A percentile compares a stretch with the other conserved stretches of the same genome.
phyloP scores from a whole-genome alignment of 2,329 filamentous ascomycete species.

The Phialophora expanda region DNA sequence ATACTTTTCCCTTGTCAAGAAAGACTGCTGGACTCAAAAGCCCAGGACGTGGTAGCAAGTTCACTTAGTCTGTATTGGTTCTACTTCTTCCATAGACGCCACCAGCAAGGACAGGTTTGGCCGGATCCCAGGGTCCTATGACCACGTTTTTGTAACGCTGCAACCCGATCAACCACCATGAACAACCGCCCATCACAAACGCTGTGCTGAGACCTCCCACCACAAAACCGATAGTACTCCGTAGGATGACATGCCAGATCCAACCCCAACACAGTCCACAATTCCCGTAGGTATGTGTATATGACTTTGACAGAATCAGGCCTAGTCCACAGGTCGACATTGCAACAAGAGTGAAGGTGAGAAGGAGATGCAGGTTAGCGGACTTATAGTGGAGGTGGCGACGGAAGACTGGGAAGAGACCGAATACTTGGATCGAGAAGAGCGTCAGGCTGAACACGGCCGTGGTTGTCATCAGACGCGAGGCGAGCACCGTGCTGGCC shows the following conservation, averaged over 20 bases:
- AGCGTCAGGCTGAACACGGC: slow-evolving; percentile 94
- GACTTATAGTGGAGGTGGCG: slow-evolving; percentile 81
- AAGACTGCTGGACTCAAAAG: not conserved
- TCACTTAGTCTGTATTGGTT: slow-evolving; percentile 31
- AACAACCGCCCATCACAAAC: slow-evolving; percentile 87
- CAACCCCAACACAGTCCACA: slow-evolving; percentile 52
- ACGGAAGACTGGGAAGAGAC: slow-evolving; percentile 96
- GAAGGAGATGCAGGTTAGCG: slow-evolving; percentile 76
- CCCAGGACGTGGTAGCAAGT: not conserved
- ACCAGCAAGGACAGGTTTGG: slow-evolving; percentile 65
- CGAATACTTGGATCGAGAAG: slow-evolving; percentile 97
- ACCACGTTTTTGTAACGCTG: slow-evolving; percentile 99
- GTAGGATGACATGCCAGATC: slow-evolving; percentile 58
- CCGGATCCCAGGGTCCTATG: slow-evolving; percentile 95
- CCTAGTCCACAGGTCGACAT: slow-evolving; percentile 80
- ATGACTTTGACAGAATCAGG: slow-evolving; percentile 60
- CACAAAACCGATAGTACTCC: slow-evolving; percentile 72
- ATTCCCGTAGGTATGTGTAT: slow-evolving; percentile 40
- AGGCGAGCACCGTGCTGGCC: slow-evolving; percentile 92
- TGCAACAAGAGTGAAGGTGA: slow-evolving; percentile 77
- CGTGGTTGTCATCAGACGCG: slow-evolving; percentile 83
- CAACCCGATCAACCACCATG: slow-evolving; percentile 96
- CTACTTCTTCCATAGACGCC: slow-evolving; percentile 36
- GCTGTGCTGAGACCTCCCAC: slow-evolving; percentile 76
- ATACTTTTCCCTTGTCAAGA: slow-evolving; percentile 1